Evolutionary conservation across 2,329 filamentous ascomycete species (phyloP).

Genomic region (Epichloe scottii): DNA sequence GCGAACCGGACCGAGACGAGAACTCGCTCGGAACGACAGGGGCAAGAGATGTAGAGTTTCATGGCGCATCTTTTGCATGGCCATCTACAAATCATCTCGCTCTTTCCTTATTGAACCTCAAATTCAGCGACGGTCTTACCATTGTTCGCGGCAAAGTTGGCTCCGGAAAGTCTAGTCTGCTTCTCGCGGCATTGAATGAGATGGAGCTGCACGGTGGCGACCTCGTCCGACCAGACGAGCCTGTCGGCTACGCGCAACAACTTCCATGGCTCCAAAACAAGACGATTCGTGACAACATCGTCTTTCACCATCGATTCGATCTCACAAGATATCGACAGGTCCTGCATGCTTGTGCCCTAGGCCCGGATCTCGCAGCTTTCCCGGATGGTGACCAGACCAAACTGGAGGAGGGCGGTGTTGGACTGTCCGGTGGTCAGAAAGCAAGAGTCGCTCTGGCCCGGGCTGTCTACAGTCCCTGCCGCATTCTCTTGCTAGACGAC

Average conservation of each 20-base stretch:
- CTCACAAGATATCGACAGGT: constrained; percentile 43
- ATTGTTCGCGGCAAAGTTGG: constrained; percentile 48
- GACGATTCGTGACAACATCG: constrained; percentile 51
- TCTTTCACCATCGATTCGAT: constrained; percentile 47
- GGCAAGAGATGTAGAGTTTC: constrained; percentile 36
- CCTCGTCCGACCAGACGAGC: constrained; percentile 33
- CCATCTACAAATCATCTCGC: constrained; percentile 50
- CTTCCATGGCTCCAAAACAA: constrained; percentile 54
- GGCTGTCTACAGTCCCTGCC: constrained; percentile 45
- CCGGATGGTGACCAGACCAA: constrained; percentile 43
- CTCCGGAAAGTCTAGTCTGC: constrained; percentile 47
- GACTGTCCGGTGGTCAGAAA: constrained; percentile 51
- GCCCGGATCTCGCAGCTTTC: constrained; percentile 43
- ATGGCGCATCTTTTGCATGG: constrained; percentile 65
- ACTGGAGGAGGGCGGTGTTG: constrained; percentile 50
- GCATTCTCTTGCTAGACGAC: constrained; percentile 48
- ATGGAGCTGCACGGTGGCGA: constrained; percentile 51
- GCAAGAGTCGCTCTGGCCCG: constrained; percentile 50
- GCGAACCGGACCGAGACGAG: constrained; percentile 63
- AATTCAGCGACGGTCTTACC: constrained; percentile 37
- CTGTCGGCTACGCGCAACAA: constrained; percentile 45
- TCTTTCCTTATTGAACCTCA: constrained; percentile 32
- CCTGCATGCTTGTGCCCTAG: constrained; percentile 46
- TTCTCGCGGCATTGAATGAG: constrained; percentile 47
- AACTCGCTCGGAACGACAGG: constrained; percentile 22